Evolutionary conservation across 768 basidiomycete species (phyloP).

Genomic region (Gautieria morchelliformis): DNA sequence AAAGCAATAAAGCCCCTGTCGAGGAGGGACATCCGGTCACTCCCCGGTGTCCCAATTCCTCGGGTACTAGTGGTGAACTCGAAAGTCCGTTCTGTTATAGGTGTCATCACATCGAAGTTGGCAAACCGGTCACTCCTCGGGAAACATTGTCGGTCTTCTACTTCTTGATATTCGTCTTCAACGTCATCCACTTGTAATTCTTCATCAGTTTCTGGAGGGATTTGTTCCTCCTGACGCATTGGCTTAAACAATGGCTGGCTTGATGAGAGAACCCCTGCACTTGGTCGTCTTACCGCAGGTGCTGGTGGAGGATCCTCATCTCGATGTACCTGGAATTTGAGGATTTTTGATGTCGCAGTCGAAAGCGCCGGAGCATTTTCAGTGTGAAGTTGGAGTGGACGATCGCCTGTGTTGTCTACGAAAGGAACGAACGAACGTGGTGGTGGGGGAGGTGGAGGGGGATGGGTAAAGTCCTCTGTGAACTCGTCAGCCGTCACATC

Average conservation of each 20-base stretch:
- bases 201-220: slow-evolving; percentile 6
- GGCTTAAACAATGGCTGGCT: not conserved
- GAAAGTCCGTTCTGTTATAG: slow-evolving; percentile 89
- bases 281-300: not conserved
- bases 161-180: slow-evolving; percentile 16
- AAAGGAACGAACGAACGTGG: slow-evolving; percentile 10
- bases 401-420: slow-evolving; percentile 13
- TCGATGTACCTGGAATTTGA: slow-evolving; percentile 11
- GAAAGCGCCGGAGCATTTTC: slow-evolving; percentile 13
- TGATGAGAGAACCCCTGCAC: not conserved
- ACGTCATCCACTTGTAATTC: slow-evolving; percentile 10
- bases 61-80: slow-evolving; percentile 70
- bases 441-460: slow-evolving; percentile 4
- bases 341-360: slow-evolving; percentile 9
- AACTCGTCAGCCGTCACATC: slow-evolving; percentile 8
- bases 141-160: slow-evolving; percentile 20
- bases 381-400: not conserved
- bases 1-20: slow-evolving; percentile 16
- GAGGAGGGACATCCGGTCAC: slow-evolving; percentile 15
- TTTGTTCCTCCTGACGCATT: not conserved
- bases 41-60: slow-evolving; percentile 19
- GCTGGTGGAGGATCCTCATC: slow-evolving; percentile 14
- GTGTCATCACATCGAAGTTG: slow-evolving; percentile 89
- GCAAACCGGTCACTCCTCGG: slow-evolving; percentile 72
- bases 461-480: slow-evolving; percentile 8